Evolutionary conservation across 108 stramenopile species (phyloP), one percentile per base, ranked within the genome.

Genomic region (Cyclotella distinguenda): DNA sequence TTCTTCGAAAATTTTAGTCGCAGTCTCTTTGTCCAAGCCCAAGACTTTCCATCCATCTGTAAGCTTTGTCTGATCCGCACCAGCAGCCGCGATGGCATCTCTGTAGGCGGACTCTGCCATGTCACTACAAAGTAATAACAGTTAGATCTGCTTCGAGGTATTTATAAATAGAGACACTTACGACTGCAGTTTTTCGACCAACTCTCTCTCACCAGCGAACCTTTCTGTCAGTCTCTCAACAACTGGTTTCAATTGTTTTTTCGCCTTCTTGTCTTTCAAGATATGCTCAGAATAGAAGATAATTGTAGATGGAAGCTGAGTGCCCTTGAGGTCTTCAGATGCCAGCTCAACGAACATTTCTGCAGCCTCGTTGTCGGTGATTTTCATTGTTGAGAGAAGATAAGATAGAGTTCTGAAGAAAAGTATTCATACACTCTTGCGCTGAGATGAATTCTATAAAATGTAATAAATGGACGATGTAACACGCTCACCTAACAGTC

Each of bases 31-130:
- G 19, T 74, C 70, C 34, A 95, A 60, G n/a, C 94, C 94, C 21
- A 95, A 77, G 27, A 88, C 81, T 62, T 95, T 83, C 90, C 90
- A 95, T 10, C 94, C 94, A 30, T 68, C 25, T 7, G 90, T 86
- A 26, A 91, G 47, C 22, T 74, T 80, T 46, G 45, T 66, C 74
- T 91, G 86, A 0, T 76, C 74, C 40, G 79, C 76, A 18, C 89
- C 88, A 22, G 53, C 84, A 16, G 65, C 70, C 7, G 64, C 76
- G 6, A 95, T 82, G 0, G 84, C 66, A 36, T 86, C 51, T 58
- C 81, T 83, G 71, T 92, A 95, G 19, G 90, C 88, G 9, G 84
- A 80, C 52, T 88, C 87, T 16, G 76, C 94, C 69, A 95, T 87
- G 23, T 86, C 86, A 48, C 84, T 90, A 46, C 30, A 53, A 47